Conservation (phyloP, 352 stramenopile species). For the Phytophthora meadii region DNA sequence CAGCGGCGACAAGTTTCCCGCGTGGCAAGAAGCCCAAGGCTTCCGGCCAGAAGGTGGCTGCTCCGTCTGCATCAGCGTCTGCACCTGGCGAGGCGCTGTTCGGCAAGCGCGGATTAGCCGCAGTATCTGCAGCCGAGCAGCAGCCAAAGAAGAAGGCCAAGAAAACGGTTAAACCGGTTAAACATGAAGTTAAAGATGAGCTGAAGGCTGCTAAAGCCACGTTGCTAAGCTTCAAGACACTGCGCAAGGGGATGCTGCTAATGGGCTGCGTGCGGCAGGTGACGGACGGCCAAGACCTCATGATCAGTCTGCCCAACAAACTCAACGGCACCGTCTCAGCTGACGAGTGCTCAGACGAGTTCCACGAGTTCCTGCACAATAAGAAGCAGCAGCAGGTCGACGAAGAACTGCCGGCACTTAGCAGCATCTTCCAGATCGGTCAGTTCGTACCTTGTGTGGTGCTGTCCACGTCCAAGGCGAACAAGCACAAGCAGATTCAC, state of each 20-base stretch:
- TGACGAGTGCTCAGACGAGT: slow-evolving; percentile 84
- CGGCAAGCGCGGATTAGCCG: slow-evolving; percentile 72
- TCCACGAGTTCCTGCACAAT: slow-evolving; percentile 47
- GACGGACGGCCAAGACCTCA: slow-evolving; percentile 75
- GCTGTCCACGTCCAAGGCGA: slow-evolving; percentile 72
- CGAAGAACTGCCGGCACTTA: slow-evolving; percentile 54
- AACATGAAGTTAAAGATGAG: slow-evolving; percentile 30
- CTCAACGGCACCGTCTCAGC: slow-evolving; percentile 92
- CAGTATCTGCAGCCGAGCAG: slow-evolving; percentile 29
- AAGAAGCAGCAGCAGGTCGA: slow-evolving; percentile 23
- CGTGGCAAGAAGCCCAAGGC: slow-evolving; percentile 67
- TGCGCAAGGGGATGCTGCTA: slow-evolving; percentile 77
- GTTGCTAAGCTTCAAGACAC: slow-evolving; percentile 72
- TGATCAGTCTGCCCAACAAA: slow-evolving; percentile 94
- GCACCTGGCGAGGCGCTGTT: slow-evolving; percentile 60
- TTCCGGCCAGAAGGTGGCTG: slow-evolving; percentile 42
- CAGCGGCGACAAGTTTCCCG: slow-evolving; percentile 66
- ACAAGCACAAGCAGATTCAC: slow-evolving; percentile 88
- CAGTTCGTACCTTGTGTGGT: slow-evolving; percentile 91
- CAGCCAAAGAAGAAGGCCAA: slow-evolving; percentile 40
- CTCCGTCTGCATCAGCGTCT: slow-evolving; percentile 33
- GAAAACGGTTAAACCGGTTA: slow-evolving; percentile 23
- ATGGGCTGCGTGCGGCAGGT: slow-evolving; percentile 92
- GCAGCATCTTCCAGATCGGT: slow-evolving; percentile 69
- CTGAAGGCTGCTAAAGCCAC: slow-evolving; percentile 40